phyloP scores from a whole-genome alignment of 73 alveolate species.

The Paramecium sonneborni region DNA sequence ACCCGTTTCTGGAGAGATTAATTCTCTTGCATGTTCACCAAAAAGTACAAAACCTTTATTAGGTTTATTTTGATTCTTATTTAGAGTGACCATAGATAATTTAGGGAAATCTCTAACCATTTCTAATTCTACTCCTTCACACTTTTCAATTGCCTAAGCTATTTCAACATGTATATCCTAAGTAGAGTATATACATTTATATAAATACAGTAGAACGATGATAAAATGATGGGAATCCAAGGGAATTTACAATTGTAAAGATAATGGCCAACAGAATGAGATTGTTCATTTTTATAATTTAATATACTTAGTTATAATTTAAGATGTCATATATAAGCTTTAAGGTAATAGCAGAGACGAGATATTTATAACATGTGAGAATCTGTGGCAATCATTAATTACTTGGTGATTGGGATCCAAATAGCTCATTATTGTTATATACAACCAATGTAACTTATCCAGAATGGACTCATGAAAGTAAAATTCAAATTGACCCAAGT shows the following conservation, averaged over 20 bases:
- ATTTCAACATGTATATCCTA: conserved; percentile 1
- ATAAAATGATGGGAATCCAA: conserved; percentile 29
- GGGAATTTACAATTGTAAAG: neutral
- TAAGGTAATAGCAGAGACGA: neutral
- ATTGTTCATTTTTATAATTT: neutral
- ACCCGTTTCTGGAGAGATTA: conserved; percentile 71
- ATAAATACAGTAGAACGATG: neutral
- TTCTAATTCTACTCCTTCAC: neutral
- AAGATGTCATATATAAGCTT: neutral
- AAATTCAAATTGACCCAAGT: conserved; percentile 27
- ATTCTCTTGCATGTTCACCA: conserved; percentile 78
- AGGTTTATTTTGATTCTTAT: conserved; percentile 3
- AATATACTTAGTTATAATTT: neutral
- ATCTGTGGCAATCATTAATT: neutral
- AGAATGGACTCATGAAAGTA: conserved; percentile 27
- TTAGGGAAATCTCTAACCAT: conserved; percentile 31
- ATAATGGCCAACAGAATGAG: neutral
- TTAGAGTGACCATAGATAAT: neutral
- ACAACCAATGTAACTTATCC: neutral
- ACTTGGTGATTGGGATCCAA: conserved; percentile 40
- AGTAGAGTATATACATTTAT: neutral
- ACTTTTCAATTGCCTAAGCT: neutral
- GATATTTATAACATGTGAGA: neutral
- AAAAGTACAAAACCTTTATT: conserved; percentile 66
- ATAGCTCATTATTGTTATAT: neutral